Evolutionary conservation across 768 basidiomycete genomes (phyloP).

Genomic region (Lactifluus echinatus): DNA sequence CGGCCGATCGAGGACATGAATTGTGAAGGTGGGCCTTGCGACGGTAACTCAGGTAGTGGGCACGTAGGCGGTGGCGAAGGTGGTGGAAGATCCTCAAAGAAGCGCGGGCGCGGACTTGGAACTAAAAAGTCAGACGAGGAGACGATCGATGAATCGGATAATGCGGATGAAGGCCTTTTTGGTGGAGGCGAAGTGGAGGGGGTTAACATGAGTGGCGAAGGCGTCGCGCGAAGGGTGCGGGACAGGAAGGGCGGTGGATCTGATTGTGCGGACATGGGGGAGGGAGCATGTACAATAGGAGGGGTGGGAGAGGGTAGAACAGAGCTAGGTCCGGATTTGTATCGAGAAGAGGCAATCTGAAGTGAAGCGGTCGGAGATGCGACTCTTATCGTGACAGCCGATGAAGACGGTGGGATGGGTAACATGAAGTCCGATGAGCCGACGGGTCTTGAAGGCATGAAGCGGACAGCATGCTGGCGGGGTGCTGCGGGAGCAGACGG

Average conservation of each 20-base stretch:
- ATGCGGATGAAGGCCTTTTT: neutral
- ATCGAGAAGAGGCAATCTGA: neutral
- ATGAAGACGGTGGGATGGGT: neutral
- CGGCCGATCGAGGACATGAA: constrained; percentile 25
- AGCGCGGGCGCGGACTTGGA: constrained; percentile 15
- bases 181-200: neutral
- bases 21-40: constrained; percentile 12
- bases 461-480: constrained; percentile 8
- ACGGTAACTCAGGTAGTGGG: constrained; percentile 15
- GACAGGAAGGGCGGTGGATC: constrained; percentile 1
- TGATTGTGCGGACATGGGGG: neutral
- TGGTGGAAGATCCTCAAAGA: constrained; percentile 18
- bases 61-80: constrained; percentile 19
- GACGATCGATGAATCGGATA: constrained; percentile 14
- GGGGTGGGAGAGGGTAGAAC: neutral
- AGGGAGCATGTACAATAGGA: neutral
- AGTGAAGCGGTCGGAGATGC: constrained; percentile 6
- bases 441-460: constrained; percentile 14
- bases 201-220: constrained; percentile 2
- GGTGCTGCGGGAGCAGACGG: neutral
- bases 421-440: neutral
- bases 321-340: neutral
- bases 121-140: constrained; percentile 18
- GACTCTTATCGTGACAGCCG: neutral
- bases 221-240: neutral